Evolutionary conservation across 495 filamentous ascomycete genomes (phyloP).

Genomic region (Annulohypoxylon stygium): DNA sequence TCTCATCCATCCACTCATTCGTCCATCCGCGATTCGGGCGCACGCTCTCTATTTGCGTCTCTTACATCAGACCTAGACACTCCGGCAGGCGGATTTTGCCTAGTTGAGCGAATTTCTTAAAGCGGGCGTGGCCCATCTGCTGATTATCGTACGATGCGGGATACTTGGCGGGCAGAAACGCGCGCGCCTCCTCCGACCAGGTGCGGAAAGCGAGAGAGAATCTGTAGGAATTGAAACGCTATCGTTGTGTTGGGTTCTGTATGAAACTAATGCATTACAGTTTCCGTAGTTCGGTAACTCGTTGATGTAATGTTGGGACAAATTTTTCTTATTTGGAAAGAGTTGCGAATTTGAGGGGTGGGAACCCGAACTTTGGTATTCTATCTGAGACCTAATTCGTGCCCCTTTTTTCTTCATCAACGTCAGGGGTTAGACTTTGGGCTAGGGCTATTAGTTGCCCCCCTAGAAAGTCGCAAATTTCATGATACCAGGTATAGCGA

Average conservation of each 20-base stretch:
- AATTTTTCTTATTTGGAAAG: background rate
- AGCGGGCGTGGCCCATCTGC: conserved; percentile 7
- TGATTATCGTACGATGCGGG: conserved; percentile 39
- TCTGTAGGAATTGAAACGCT: conserved; percentile 1
- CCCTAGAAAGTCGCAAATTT: background rate
- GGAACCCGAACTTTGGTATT: background rate
- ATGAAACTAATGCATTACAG: conserved; percentile 20
- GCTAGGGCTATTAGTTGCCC: background rate
- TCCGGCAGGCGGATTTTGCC: conserved; percentile 24
- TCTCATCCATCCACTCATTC: background rate
- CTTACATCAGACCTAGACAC: conserved; percentile 38
- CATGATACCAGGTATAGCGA: too few species aligned
- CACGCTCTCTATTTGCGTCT: conserved; percentile 5
- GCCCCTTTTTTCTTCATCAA: conserved; percentile 2
- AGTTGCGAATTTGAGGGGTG: background rate
- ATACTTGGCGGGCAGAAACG: conserved; percentile 27
- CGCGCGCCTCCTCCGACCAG: conserved; percentile 27
- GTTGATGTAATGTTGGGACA: background rate
- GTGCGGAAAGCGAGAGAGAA: background rate
- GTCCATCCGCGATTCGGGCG: background rate
- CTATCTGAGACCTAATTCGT: background rate
- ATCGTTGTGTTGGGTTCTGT: conserved; percentile 8
- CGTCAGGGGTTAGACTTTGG: conserved; percentile 1
- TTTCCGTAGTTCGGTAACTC: conserved; percentile 12
- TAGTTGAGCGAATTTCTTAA: conserved; percentile 17